A percentile compares a stretch with the other conserved stretches of the same genome.
These are phyloP conservation scores for Mycocentrospora acerina DNA, from an alignment of 2,329 filamentous ascomycete genomes.

Conservation along the genomic window DNA sequence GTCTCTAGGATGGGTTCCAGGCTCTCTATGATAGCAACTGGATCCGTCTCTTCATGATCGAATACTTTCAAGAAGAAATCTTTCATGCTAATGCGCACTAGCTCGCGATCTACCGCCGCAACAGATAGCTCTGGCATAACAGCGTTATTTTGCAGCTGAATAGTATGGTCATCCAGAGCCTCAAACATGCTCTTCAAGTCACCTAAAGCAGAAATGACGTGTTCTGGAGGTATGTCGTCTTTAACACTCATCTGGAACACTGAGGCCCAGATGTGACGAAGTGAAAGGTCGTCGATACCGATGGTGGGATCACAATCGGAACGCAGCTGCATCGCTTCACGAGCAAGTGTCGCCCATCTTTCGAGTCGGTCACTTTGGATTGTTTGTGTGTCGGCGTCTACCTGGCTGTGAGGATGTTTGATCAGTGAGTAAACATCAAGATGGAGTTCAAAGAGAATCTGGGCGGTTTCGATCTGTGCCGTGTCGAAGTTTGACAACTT, in stretches of 20 bases:
- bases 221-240: conserved; percentile 58
- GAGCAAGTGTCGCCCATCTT: conserved; percentile 61
- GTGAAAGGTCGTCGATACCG: conserved; percentile 46
- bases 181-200: conserved; percentile 61
- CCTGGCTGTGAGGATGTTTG: conserved; percentile 60
- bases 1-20: conserved; percentile 85
- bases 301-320: conserved; percentile 22
- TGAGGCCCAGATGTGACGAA: conserved; percentile 68
- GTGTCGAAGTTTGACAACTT: conserved; percentile 34
- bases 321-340: conserved; percentile 53
- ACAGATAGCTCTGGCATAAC: conserved; percentile 85
- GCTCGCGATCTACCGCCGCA: conserved; percentile 82
- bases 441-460: conserved; percentile 67
- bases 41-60: conserved; percentile 76
- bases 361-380: conserved; percentile 60
- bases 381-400: conserved; percentile 53
- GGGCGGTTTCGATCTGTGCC: conserved; percentile 53
- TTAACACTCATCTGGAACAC: conserved; percentile 62
- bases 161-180: conserved; percentile 50
- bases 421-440: conserved; percentile 66
- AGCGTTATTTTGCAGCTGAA: conserved; percentile 76
- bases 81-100: conserved; percentile 90
- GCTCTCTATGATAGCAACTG: conserved; percentile 83
- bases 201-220: conserved; percentile 62
- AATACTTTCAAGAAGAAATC: conserved; percentile 94